phyloP scores from a whole-genome alignment of 2,329 filamentous ascomycete genomes.

The Pestalotiopsis sp. region DNA sequence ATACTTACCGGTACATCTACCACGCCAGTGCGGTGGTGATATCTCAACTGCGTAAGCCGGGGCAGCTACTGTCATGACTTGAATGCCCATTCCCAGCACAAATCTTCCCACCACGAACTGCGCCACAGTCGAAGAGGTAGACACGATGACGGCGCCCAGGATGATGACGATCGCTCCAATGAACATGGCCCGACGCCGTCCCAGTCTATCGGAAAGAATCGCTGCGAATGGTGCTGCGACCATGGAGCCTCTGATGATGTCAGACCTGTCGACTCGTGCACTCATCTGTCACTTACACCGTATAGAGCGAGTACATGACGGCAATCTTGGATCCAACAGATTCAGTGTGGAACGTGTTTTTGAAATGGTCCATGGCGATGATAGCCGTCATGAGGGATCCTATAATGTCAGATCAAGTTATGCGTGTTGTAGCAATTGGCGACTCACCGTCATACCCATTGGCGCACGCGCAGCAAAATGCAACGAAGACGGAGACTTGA shows the following conservation, averaged over 20 bases:
- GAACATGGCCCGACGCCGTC: slow-evolving; percentile 49
- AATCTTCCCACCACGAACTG: slow-evolving; percentile 50
- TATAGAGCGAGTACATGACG: slow-evolving; percentile 49
- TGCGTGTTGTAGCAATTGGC: background rate
- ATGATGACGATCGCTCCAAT: slow-evolving; percentile 45
- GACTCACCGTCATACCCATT: slow-evolving; percentile 47
- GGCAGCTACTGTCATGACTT: slow-evolving; percentile 50
- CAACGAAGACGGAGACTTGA: slow-evolving; percentile 44
- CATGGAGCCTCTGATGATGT: slow-evolving; percentile 41
- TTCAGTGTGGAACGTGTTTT: slow-evolving; percentile 40
- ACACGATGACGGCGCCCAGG: slow-evolving; percentile 43
- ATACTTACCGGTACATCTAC: slow-evolving; percentile 42
- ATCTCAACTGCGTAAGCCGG: slow-evolving; percentile 53
- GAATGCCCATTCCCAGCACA: slow-evolving; percentile 47
- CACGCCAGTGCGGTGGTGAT: slow-evolving; percentile 53
- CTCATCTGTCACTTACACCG: slow-evolving; percentile 40
- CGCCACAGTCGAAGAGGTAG: slow-evolving; percentile 36
- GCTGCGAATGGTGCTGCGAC: slow-evolving; percentile 44
- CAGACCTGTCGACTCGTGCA: background rate
- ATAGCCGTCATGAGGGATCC: slow-evolving; percentile 47
- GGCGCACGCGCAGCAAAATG: slow-evolving; percentile 49
- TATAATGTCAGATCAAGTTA: slow-evolving; percentile 17
- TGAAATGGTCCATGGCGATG: slow-evolving; percentile 46
- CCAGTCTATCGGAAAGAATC: slow-evolving; percentile 44
- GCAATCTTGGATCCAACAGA: slow-evolving; percentile 41